Base-by-base conservation (phyloP, 2,329 filamentous ascomycete genomes). In the Sphaceloma murrayae region DNA sequence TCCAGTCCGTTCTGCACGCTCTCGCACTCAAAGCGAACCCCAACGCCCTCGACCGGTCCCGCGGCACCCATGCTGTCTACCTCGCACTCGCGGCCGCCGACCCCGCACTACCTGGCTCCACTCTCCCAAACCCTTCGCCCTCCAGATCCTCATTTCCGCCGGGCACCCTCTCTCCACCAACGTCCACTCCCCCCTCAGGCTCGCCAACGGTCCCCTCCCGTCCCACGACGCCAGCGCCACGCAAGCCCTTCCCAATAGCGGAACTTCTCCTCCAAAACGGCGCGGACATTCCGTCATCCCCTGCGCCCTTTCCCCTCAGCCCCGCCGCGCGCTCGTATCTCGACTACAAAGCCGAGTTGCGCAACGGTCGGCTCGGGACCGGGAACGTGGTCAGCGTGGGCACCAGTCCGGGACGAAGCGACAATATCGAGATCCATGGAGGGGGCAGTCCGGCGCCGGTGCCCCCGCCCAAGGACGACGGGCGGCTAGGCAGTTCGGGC, bases 251-350 rank as follows among this genome's bases (percentile, higher is more conserved):
- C 59, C 80, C 91, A 0, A 72, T 96, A 31, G 91, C 91, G 10
- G 91, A 98, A 62, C 67, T 98, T 48, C 73, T 98, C 10, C 70
- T 94, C 10, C 93, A 96, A 55, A 96, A 98, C 57, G 91, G 91
- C 11, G 88, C 88, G 3, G 83, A 94, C 50, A 82, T 96, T 24
- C 89, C 91, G 0, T 59, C 69, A 1, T 68, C 77, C 2, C 70
- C 83, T 48, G 85, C 88, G 1, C 82, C 85, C 0, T 88, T 96
- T 52, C 86, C 87, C 1, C 73, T 98, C 8, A 87, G 85, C 48
- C 71, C 77, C 7, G 81, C 80, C 34, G 89, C 91, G 2, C 80
- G 84, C 56, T 63, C 83, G 24, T 98, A 95, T 56, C 69, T 96
- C 36, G 87, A 94, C 52, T 79, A 87, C 64, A 94, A 78, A 52